Evolutionary conservation across 2,329 filamentous ascomycete species (phyloP), one percentile per base, ranked within the genome.

Genomic region (Fusarium sp.): DNA sequence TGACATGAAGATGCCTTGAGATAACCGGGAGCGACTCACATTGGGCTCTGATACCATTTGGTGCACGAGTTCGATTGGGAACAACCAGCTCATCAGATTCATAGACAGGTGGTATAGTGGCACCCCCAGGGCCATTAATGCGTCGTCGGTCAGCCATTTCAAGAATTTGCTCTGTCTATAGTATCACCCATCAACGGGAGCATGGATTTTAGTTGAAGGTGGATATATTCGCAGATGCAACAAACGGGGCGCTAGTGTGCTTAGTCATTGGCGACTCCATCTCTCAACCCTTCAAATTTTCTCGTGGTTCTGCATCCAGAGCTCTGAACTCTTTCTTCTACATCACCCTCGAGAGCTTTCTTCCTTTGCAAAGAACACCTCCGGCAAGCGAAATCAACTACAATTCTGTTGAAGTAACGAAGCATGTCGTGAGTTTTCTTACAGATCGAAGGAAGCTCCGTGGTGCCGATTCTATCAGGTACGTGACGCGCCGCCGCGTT

Each of bases 101-200:
- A 77, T 91, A 98, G 5, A 94, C 82, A 1, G 94, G 93, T 17
- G 94, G 88, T 34, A 86, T 81, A 10, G 94, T 98, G 28, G 89
- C 88, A 54, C 93, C 92, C 40, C 90, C 85, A 8, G 96, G 96
- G 7, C 94, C 94, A 81, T 98, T 98, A 72, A 97, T 90, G 74
- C 96, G 90, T 81, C 95, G 91, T 79, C 95, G 89, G 79, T 99
- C 96, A 58, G 91, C 85, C 92, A 95, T 94, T 55, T 66, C 28
- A 39, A 40, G 44, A 43, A 20, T 45, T 40, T 52, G 26, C 45
- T n/a, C 38, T 68, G 33, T 34, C 44, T 58, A 40, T 55, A 31
- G 14, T 36, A 24, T 39, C 34, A 51, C 17, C 44, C 31, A 51
- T 58, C 52, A 42, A 54, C 33, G 40, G 46, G 51, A 38, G 43